These are phyloP conservation scores for Trichomonascaceae sp. DNA, from an alignment of 1,139 yeast species.

Conservation along the genomic window DNA sequence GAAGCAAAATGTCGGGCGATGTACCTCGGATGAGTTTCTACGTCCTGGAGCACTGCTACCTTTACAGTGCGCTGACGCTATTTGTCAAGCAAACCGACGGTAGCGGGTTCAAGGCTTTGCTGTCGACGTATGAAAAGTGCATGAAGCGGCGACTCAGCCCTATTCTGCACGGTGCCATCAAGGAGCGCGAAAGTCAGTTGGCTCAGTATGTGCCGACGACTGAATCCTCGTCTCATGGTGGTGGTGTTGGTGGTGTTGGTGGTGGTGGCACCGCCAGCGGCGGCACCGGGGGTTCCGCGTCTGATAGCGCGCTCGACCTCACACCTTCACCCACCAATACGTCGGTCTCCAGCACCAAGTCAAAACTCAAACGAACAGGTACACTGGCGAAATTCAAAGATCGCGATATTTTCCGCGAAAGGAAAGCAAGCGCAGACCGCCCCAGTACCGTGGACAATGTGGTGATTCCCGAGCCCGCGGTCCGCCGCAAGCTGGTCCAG, in stretches of 20 bases:
- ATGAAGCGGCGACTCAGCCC: background rate
- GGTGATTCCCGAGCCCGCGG: conserved; percentile 13
- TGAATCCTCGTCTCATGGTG: background rate
- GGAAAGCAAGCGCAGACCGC: background rate
- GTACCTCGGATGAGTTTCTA: background rate
- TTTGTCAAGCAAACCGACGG: background rate
- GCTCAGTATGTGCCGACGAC: background rate
- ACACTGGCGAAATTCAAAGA: conserved; percentile 18
- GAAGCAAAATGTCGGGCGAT: background rate
- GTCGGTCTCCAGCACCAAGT: conserved; percentile 24
- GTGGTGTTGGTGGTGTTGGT: background rate
- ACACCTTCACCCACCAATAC: background rate
- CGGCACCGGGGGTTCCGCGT: background rate
- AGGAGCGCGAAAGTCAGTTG: background rate
- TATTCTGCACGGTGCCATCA: background rate
- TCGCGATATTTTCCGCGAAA: background rate
- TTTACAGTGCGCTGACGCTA: background rate
- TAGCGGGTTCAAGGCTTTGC: background rate
- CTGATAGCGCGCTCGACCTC: background rate
- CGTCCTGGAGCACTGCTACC: background rate
- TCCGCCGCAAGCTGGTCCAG: conserved; percentile 9
- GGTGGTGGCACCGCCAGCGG: background rate
- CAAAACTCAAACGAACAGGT: conserved; percentile 23
- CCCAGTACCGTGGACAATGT: background rate
- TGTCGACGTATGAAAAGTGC: background rate